Percentiles rank a stretch among this genome's conserved stretches.
Evolutionary conservation across 768 basidiomycete genomes (phyloP).

Genomic region (Psilocybe sp.): DNA sequence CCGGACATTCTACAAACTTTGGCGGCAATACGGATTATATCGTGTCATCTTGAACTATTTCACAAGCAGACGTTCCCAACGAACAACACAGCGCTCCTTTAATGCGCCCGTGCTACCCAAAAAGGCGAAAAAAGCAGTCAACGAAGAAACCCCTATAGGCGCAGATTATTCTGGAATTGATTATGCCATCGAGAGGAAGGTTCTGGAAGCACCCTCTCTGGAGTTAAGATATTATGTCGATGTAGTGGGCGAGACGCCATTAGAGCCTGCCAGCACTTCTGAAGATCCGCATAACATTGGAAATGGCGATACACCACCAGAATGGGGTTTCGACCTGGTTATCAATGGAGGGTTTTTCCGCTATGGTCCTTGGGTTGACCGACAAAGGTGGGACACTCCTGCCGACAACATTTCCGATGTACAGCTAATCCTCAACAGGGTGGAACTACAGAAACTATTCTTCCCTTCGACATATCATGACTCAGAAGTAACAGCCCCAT

Average conservation of each 20-base stretch:
- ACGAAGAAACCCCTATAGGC: constrained; percentile 55
- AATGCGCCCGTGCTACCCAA: constrained; percentile 14
- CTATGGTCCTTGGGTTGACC: constrained; percentile 97
- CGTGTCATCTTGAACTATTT: constrained; percentile 33
- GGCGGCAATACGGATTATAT: constrained; percentile 52
- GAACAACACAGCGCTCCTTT: constrained; percentile 18
- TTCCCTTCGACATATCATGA: constrained; percentile 81
- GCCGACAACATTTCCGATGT: not conserved
- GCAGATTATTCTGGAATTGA: constrained; percentile 60
- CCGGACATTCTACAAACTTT: constrained; percentile 46
- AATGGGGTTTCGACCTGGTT: constrained; percentile 90
- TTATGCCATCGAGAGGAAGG: constrained; percentile 84
- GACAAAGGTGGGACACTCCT: constrained; percentile 61
- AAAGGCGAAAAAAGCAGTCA: constrained; percentile 32
- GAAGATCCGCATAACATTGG: constrained; percentile 66
- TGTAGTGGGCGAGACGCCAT: constrained; percentile 73
- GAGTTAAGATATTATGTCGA: constrained; percentile 89
- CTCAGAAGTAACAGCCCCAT: constrained; percentile 46
- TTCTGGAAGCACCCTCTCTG: constrained; percentile 73
- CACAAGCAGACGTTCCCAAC: constrained; percentile 27
- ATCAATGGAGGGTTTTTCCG: constrained; percentile 72
- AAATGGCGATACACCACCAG: constrained; percentile 84
- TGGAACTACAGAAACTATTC: constrained; percentile 75
- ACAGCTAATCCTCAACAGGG: constrained; percentile 35
- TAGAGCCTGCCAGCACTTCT: constrained; percentile 19